These are phyloP conservation scores for Gryganskiella cystojenkinii DNA, from an alignment of 192 early-diverging fungal species.

Conservation along the genomic window DNA sequence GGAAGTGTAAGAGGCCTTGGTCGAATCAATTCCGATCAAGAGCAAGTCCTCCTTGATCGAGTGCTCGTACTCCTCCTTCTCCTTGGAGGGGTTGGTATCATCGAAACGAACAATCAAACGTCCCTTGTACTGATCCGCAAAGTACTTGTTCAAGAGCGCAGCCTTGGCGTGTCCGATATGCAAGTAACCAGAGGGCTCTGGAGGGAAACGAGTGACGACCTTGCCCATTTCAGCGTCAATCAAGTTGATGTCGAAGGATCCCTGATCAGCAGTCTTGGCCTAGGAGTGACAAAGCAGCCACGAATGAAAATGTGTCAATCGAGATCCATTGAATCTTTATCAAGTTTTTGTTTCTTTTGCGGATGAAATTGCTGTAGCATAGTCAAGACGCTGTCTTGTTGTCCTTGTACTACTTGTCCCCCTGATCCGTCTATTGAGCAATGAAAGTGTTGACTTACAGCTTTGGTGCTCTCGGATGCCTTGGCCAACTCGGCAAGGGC, in stretches of 20 bases:
- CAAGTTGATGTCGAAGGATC: conserved; percentile 97
- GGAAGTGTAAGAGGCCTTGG: conserved; percentile 87
- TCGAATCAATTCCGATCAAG: conserved; percentile 87
- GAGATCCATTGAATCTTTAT: too few relatives aligned
- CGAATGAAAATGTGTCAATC: neutral
- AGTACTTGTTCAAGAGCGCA: conserved; percentile 96
- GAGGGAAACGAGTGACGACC: conserved; percentile 98
- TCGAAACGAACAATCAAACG: conserved; percentile 97
- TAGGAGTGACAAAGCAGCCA: conserved; percentile 14
- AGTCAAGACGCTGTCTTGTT: too few relatives aligned
- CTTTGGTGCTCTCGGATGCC: conserved; percentile 62
- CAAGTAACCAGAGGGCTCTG: conserved; percentile 97
- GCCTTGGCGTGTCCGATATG: conserved; percentile 99
- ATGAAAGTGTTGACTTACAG: conserved; percentile 17
- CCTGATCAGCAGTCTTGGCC: conserved; percentile 53
- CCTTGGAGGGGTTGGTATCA: conserved; percentile 98
- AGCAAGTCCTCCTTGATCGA: conserved; percentile 93
- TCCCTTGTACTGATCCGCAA: conserved; percentile 91
- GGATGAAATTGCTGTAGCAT: too few relatives aligned
- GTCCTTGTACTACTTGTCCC: too few relatives aligned
- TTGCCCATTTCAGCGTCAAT: conserved; percentile 82
- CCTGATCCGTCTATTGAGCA: neutral
- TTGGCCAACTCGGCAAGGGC: conserved; percentile 61
- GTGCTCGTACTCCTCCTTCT: conserved; percentile 97
- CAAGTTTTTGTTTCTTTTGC: too few relatives aligned